Conservation (phyloP, 1,284 basidiomycete species). For the Fistulina hepatica region DNA sequence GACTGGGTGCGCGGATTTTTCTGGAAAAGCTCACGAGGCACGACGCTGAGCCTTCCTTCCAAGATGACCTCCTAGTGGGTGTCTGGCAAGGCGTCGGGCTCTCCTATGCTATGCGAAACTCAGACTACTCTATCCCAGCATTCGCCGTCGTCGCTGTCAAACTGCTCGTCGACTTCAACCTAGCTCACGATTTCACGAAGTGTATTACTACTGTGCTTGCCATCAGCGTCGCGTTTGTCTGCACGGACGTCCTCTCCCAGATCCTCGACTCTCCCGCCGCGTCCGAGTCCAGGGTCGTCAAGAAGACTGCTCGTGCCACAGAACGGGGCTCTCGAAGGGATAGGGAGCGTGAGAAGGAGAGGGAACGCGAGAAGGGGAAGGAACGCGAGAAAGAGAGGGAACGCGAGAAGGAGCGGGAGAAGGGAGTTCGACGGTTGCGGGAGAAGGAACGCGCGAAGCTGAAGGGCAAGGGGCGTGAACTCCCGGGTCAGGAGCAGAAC, state of each 20-base stretch:
- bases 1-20: slow-evolving; percentile 58
- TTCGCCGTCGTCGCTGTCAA: slow-evolving; percentile 18
- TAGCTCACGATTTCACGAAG: slow-evolving; percentile 51
- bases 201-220: too few relatives aligned
- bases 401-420: slow-evolving; percentile 3
- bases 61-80: slow-evolving; percentile 53
- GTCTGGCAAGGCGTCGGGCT: slow-evolving; percentile 66
- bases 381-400: slow-evolving; percentile 2
- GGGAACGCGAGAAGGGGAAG: slow-evolving; percentile 12
- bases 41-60: slow-evolving; percentile 36
- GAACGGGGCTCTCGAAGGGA: slow-evolving; percentile 10
- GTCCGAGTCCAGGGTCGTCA: slow-evolving; percentile 30
- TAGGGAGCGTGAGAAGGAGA: not conserved
- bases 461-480: slow-evolving; percentile 13
- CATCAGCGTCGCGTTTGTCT: slow-evolving; percentile 35
- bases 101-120: slow-evolving; percentile 48
- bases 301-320: slow-evolving; percentile 9
- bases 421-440: slow-evolving; percentile 8
- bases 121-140: slow-evolving; percentile 42
- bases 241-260: slow-evolving; percentile 43
- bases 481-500: slow-evolving; percentile 9
- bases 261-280: slow-evolving; percentile 54
- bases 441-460: slow-evolving; percentile 8
- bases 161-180: slow-evolving; percentile 46
- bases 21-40: slow-evolving; percentile 43